Evolutionary conservation across 2,329 filamentous ascomycete species (phyloP), one percentile per base, ranked within the genome.

Genomic region (Massarina eburnea): DNA sequence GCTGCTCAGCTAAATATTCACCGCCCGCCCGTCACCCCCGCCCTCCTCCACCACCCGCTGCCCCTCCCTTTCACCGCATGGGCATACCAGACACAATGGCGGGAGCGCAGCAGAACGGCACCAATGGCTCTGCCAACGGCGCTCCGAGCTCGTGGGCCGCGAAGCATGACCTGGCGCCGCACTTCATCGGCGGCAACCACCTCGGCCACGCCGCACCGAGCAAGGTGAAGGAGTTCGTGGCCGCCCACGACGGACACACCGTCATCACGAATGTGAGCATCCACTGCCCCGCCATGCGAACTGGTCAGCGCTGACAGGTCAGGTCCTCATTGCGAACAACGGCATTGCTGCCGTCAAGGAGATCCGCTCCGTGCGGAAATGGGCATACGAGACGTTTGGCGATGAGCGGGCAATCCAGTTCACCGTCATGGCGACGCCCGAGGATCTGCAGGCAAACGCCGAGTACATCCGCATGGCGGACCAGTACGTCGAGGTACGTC

Each of bases 401-500:
- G 91, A 99, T 76, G 94, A 99, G 80, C 84, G 88, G 67, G 94
- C 92, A 63, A 96, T 99, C 69, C 91, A 97, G 71, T 99, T 99
- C 78, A 99, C 94, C 54, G 94, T 99, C 71, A 99, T 99, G 94
- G 94, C 94, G 61, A 99, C 94, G 30, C 94, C 94, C 39, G 94
- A 99, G 76, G 94, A 99, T 85, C 75, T 99, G 69, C 84, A 87
- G 71, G 94, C 94, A 71, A 99, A 99, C 73, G 94, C 94, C 59
- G 94, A 99, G 76, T 99, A 99, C 77, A 99, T 99, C 71, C 85
- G 94, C 71, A 97, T 99, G 94, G 94, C 94, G 26, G 94, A 99
- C 76, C 90, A 96, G 80, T 99, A 99, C 73, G 94, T 99, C 62
- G 94, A 99, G 77, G 80, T 82, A 70, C 42, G 75, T 59, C 41